phyloP scores from a whole-genome alignment of 148 eudicot genomes.

The Selenicereus undatus region DNA sequence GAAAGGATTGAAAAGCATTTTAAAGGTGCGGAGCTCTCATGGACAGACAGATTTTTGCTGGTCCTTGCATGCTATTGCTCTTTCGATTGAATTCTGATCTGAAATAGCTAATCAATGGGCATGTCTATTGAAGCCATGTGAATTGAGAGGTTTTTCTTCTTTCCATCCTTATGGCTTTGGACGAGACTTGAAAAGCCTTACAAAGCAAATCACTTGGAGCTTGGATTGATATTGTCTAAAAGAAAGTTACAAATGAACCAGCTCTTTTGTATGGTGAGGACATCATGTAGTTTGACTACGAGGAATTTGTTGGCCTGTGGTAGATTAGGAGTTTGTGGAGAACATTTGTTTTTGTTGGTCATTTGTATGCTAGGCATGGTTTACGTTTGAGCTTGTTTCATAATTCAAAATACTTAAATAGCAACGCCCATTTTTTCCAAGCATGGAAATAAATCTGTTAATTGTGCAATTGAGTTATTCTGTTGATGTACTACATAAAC shows the following conservation, averaged over 20 bases:
- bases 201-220: neutral
- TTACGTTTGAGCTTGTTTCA: neutral
- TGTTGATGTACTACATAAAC: neutral
- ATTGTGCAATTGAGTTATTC: neutral
- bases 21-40: neutral
- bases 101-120: neutral
- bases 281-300: neutral
- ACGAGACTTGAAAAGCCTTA: neutral
- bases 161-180: neutral
- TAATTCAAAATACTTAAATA: neutral
- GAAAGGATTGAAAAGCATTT: neutral
- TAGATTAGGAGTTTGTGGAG: neutral
- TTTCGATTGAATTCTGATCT: neutral
- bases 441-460: neutral
- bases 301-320: neutral
- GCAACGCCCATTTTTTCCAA: neutral
- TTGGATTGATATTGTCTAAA: neutral
- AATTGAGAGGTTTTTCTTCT: conserved; percentile 1
- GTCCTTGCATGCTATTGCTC: neutral
- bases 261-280: neutral
- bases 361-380: neutral
- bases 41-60: neutral
- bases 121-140: neutral
- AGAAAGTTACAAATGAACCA: neutral
- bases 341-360: neutral